These are phyloP conservation scores for Umbelopsis sp. DNA, from an alignment of 192 early-diverging fungal species.

Conservation along the genomic window DNA sequence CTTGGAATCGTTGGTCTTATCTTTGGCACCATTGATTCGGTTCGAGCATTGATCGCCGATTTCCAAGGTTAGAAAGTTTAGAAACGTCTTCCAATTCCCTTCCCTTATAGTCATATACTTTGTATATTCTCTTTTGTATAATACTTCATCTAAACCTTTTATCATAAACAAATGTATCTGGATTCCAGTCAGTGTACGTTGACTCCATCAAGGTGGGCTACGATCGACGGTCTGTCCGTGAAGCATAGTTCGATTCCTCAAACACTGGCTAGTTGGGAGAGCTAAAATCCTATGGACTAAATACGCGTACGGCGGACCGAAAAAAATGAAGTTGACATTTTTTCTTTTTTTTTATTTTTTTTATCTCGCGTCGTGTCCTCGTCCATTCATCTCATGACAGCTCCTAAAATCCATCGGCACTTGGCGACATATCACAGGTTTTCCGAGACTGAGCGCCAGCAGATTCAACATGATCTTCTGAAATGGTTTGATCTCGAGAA, in stretches of 20 bases:
- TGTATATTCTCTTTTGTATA: neutral
- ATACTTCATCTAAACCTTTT: neutral
- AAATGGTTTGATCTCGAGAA: slow-evolving; percentile 64
- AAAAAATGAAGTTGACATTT: too few relatives aligned
- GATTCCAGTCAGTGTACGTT: too few relatives aligned
- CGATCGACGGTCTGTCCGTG: too few relatives aligned
- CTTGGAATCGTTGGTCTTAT: slow-evolving; percentile 37
- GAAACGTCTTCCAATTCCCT: neutral
- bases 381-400: neutral
- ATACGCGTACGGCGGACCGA: too few relatives aligned
- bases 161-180: too few relatives aligned
- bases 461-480: slow-evolving; percentile 48
- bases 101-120: neutral
- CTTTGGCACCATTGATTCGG: slow-evolving; percentile 29
- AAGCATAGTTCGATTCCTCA: too few relatives aligned
- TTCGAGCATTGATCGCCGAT: slow-evolving; percentile 17
- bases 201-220: too few relatives aligned
- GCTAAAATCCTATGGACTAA: too few relatives aligned
- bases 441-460: slow-evolving; percentile 7
- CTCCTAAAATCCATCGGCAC: neutral
- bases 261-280: too few relatives aligned
- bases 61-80: slow-evolving; percentile 7
- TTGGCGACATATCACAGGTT: slow-evolving; percentile 41
- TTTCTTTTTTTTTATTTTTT: neutral
- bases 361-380: neutral